Base-by-base conservation (phyloP, 23 red algal species). In the Agarophyton chilense region DNA sequence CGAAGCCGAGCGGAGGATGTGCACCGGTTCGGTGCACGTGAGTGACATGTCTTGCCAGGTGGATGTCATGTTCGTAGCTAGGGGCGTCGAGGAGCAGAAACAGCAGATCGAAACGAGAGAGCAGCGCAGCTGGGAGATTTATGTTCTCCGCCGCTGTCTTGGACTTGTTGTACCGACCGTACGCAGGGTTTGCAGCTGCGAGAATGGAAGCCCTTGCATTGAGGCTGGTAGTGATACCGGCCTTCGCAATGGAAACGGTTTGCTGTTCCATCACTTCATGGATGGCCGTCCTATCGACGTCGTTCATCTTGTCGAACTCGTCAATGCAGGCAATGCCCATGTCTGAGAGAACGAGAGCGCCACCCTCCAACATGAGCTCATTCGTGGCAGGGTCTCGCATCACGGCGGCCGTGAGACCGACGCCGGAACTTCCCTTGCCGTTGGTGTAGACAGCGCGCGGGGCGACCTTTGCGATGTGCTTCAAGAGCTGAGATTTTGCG, bases 221-320 rank as follows among this genome's bases (percentile, higher is more conserved):
- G 24, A 99, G 80, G 21, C 89, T 95, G 35, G 97, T 99, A 19
- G 97, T 99, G 77, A 99, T 99, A 26, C 97, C 97, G 7, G 93
- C 97, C 77, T 99, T 99, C 21, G 97, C 97, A 80, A 99, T 99
- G 42, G 97, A 99, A 4, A 99, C 91, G 12, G 97, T 99, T 71
- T 99, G 91, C 87, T 98, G 95, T 49, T 96, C 91, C 92, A 99
- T 94, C 10, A 90, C 90, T 80, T 99, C 97, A 77, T 99, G 97
- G 91, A 99, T 99, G 34, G 97, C 97, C 17, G 93, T 95, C n/a
- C 97, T 63, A 72, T 99, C 97, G 17, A 81, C 78, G 38, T 95
- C 93, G 67, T 91, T 89, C 97, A 99, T 99, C 91, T 99, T 99
- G 84, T 99, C 97, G 72, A 99, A 99, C 92, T 99, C 97, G 73